Percentiles rank a stretch among this genome's conserved stretches.
phyloP scores from a whole-genome alignment of 495 filamentous ascomycete genomes.

The Cudoniella acicularis region DNA sequence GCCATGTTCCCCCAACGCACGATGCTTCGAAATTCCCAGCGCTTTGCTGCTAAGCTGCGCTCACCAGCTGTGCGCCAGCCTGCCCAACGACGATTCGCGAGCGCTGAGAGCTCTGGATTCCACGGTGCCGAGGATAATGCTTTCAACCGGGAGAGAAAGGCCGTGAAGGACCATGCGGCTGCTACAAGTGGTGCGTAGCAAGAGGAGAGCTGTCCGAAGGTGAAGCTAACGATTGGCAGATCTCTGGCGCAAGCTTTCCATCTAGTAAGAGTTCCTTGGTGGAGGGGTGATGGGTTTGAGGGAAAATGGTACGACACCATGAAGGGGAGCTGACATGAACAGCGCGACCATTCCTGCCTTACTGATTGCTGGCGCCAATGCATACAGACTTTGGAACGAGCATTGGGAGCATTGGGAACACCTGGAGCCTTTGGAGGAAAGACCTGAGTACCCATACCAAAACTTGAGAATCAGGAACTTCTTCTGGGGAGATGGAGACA shows the following conservation, averaged over 20 bases:
- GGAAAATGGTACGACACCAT: neutral
- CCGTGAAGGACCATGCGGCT: slow-evolving; percentile 81
- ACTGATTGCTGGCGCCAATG: slow-evolving; percentile 67
- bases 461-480: slow-evolving; percentile 90
- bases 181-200: slow-evolving; percentile 65
- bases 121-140: slow-evolving; percentile 66
- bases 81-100: slow-evolving; percentile 67
- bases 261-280: slow-evolving; percentile 62
- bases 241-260: slow-evolving; percentile 88
- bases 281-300: slow-evolving; percentile 18
- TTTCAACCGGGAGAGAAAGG: slow-evolving; percentile 81
- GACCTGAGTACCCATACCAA: slow-evolving; percentile 86
- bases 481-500: slow-evolving; percentile 89
- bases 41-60: slow-evolving; percentile 52
- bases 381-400: slow-evolving; percentile 85
- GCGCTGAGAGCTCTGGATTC: slow-evolving; percentile 42
- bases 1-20: slow-evolving; percentile 64
- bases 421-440: slow-evolving; percentile 82
- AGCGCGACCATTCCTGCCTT: slow-evolving; percentile 69
- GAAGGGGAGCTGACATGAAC: neutral
- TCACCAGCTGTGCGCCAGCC: slow-evolving; percentile 52
- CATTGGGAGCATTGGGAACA: slow-evolving; percentile 95
- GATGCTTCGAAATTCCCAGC: slow-evolving; percentile 56
- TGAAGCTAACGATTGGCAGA: slow-evolving; percentile 47
- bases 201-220: neutral